Evolutionary conservation across 805 yeast genomes (phyloP), one percentile per base, ranked within the genome.

Genomic region (Lipomyces oligophaga): DNA sequence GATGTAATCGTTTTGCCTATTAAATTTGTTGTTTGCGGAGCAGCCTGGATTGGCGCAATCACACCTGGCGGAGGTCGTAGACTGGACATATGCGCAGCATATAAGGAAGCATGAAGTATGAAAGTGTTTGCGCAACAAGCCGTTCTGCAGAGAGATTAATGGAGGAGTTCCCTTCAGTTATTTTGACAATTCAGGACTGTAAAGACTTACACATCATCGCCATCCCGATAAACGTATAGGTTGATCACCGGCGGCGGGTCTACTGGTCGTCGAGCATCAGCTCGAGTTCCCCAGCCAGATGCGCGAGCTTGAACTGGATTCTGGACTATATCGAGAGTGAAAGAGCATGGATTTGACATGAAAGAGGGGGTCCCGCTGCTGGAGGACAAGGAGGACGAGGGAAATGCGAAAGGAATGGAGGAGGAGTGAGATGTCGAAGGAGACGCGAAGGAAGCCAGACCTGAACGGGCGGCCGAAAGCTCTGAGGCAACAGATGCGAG

Each of bases 251-350:
- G 67, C 13, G 66, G 65, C 19, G 67, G 67, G 45, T 63, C 67
- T 15, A 63, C 64, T n/a, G 67, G 64, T 15, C 67, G 58, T 10
- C 67, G 35, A 3, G 66, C 62, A 36, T 63, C 66, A 16, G 63
- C 61, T 34, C 61, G 59, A 18, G 62, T 34, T 10, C 66, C 63
- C 61, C 64, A 61, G 19, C 67, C 67, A 47, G 63, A 61, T 7
- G 67, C 67, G 16, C 67, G 49, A 13, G 67, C 67, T 27, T 60
- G 63, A 22, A 55, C 50, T 5, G 67, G 67, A 43, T 63, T 65
- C 45, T 63, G 67, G 15, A 58, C 54, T 20, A 63, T 41, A 21
- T 42, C 38, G 24, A 50, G 54, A 24, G 15, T 15, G 41, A 49
- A 49, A 20, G 19, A 36, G 37, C 42, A 46, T 5, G 15, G 13